Evolutionary conservation across 306 rosid genomes (phyloP), one percentile per base, ranked within the genome.

Genomic region (Gillenia trifoliata): DNA sequence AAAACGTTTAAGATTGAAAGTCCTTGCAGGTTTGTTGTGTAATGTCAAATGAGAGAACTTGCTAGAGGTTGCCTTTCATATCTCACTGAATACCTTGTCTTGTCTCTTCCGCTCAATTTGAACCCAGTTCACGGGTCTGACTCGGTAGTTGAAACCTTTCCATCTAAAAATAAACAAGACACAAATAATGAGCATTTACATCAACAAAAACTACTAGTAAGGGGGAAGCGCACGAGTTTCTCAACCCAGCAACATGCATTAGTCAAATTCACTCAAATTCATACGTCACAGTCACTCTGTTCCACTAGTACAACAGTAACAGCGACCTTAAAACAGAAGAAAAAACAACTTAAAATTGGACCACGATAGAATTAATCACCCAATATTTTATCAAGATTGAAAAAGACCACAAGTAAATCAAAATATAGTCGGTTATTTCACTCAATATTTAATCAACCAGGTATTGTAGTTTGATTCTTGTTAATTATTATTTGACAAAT

Each of bases 91-190:
- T 89, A 93, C 97, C 98, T 89, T 90, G 77, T 89, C 79, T 19
- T 81, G 95, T 25, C 22, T 77, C 71, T 82, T 81, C 33, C 93
- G 81, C 79, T 91, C 88, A 85, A 86, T 54, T 75, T 88, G 85
- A 45, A 87, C 86, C 66, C 81, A 41, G 75, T 93, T 88, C 72
- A 86, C 1, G 20, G 96, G 92, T 81, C 80, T 88, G 80, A 41
- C 52, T 45, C 75, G 85, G 79, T 75, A 70, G 80, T 78, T 91
- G 79, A 81, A 88, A 63, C 93, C 93, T 77, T 78, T 88, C 98
- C 98, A 93, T 54, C 98, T 93, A 74, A 54, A 69, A 71, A 50
- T 57, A 68, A 62, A 60, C 62, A 28, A 52, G 34, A 61, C 22
- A 26, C 28, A 47, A 4, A 41, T 10, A 4, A 7, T 60, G 31